These are phyloP conservation scores for Acmispon strigosus DNA, from an alignment of 306 rosid species.

Conservation along the genomic window DNA sequence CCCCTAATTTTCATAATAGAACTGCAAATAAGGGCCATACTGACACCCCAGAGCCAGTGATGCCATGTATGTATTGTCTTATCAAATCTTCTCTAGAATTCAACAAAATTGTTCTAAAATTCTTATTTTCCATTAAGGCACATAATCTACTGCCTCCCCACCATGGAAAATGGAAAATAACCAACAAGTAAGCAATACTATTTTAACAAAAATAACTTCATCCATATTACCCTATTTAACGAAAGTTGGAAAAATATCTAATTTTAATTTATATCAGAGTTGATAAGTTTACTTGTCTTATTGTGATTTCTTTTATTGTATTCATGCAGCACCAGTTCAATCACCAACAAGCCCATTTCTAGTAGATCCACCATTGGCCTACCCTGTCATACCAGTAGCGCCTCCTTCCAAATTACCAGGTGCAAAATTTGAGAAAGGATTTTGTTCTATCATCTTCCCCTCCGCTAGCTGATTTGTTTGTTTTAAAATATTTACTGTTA, in stretches of 20 bases:
- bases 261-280: neutral
- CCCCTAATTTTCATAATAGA: conserved; percentile 16
- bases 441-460: neutral
- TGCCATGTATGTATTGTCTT: conserved; percentile 28
- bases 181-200: conserved; percentile 15
- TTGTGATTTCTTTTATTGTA: conserved; percentile 8
- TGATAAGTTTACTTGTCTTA: conserved; percentile 12
- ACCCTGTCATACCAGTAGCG: conserved; percentile 35
- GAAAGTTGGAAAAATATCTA: neutral
- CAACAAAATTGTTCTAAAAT: conserved; percentile 8
- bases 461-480: neutral
- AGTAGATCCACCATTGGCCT: conserved; percentile 34
- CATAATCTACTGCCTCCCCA: conserved; percentile 35
- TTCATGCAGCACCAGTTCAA: conserved; percentile 35
- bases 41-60: conserved; percentile 14
- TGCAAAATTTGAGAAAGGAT: conserved; percentile 12
- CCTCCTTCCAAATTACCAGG: conserved; percentile 51
- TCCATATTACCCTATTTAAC: conserved; percentile 16
- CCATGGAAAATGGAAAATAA: conserved; percentile 17
- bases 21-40: conserved; percentile 13
- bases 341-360: conserved; percentile 44
- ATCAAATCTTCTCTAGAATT: conserved; percentile 13
- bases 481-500: neutral
- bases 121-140: conserved; percentile 10
- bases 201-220: conserved; percentile 24